Conservation (phyloP, 192 early-diverging fungal genomes). For the Allomyces macrogynus region DNA sequence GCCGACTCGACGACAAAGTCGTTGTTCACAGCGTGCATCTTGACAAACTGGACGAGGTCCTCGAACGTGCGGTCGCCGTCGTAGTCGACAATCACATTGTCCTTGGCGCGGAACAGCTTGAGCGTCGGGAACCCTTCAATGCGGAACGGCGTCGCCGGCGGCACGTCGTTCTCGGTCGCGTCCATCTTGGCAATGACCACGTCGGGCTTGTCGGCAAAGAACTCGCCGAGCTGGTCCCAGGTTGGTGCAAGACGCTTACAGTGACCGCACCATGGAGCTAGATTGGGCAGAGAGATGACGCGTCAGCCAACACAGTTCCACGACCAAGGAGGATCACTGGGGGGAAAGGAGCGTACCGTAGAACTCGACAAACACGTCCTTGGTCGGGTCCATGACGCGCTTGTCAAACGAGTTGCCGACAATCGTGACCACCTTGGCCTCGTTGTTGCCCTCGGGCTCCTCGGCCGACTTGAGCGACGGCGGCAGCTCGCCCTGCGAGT, state of each 20-base stretch:
- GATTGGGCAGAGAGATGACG: not conserved
- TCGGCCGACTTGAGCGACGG: constrained; percentile 50
- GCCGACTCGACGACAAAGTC: not conserved
- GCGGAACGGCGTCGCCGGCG: constrained; percentile 37
- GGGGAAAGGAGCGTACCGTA: constrained; percentile 24
- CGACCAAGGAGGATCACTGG: too few species aligned
- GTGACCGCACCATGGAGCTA: constrained; percentile 70
- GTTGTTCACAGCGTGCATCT: constrained; percentile 30
- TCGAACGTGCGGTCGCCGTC: constrained; percentile 62
- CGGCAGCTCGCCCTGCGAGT: constrained; percentile 42
- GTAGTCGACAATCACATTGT: constrained; percentile 57
- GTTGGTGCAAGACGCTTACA: constrained; percentile 37
- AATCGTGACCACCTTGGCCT: not conserved
- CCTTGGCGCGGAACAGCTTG: constrained; percentile 67
- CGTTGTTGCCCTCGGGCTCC: not conserved
- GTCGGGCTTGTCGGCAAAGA: constrained; percentile 5
- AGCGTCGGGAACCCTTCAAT: constrained; percentile 90
- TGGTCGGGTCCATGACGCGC: constrained; percentile 28
- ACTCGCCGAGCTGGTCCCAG: constrained; percentile 1
- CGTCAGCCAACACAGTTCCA: too few species aligned
- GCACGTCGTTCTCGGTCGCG: constrained; percentile 83
- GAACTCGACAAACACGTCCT: constrained; percentile 86
- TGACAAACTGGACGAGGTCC: constrained; percentile 55
- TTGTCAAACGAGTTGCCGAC: constrained; percentile 1
- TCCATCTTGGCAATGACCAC: constrained; percentile 88